Percentiles rank a stretch among this genome's conserved stretches.
Conservation (phyloP, 495 filamentous ascomycete genomes). For the Penicillium pulvis region DNA sequence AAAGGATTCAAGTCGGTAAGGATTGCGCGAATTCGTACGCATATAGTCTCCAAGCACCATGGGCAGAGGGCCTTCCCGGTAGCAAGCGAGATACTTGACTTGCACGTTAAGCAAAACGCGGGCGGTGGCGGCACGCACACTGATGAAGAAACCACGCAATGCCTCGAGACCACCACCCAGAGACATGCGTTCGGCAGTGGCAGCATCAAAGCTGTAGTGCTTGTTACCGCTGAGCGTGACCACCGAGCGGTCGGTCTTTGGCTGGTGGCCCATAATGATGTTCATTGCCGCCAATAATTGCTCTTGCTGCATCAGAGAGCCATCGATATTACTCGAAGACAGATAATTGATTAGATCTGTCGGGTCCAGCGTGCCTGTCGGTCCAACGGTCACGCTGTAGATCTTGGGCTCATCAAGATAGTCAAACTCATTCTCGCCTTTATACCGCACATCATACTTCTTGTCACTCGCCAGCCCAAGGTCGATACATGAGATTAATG, state of each 20-base stretch:
- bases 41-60: conserved; percentile 28
- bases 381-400: conserved; percentile 48
- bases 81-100: conserved; percentile 48
- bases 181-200: conserved; percentile 29
- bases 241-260: conserved; percentile 35
- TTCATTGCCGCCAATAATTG: conserved; percentile 55
- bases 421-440: conserved; percentile 44
- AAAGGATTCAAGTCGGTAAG: conserved; percentile 40
- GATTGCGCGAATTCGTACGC: conserved; percentile 6
- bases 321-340: conserved; percentile 47
- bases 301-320: conserved; percentile 39
- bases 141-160: conserved; percentile 68
- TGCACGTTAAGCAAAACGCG: conserved; percentile 64
- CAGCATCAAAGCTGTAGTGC: conserved; percentile 36
- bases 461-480: conserved; percentile 29
- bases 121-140: conserved; percentile 65
- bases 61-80: conserved; percentile 35
- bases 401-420: conserved; percentile 39
- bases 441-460: conserved; percentile 41
- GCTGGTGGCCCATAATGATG: conserved; percentile 48
- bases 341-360: conserved; percentile 55
- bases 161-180: conserved; percentile 48
- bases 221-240: conserved; percentile 43
- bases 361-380: conserved; percentile 46
- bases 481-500: conserved; percentile 44